Base-by-base conservation (phyloP, 2,329 filamentous ascomycete genomes). In the Cordyceps sp. region DNA sequence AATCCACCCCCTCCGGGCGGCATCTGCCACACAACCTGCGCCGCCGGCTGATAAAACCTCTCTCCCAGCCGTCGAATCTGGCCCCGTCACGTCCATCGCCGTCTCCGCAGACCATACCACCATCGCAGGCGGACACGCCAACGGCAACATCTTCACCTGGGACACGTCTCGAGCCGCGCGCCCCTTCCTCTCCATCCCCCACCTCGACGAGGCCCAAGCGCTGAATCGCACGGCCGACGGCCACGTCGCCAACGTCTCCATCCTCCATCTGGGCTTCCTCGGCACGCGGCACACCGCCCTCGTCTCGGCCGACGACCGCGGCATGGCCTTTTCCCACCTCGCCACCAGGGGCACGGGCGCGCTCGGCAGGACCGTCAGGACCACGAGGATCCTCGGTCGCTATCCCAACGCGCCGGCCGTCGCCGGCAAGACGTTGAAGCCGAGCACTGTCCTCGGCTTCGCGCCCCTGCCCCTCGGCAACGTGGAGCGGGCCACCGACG, bases 321-420 rank as follows among this genome's bases (percentile, higher is more conserved):
- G 92, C 15, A 98, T 98, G 92, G 88, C 90, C 1, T 98, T 98
- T 52, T 94, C 90, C 4, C 92, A 98, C 54, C 68, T 98, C 9
- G 92, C 90, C 9, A 93, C 84, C 9, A 69, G 92, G 44, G 92
- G 90, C 2, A 78, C 92, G 24, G 90, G 90, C 4, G 70, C 85
- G 17, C 67, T 98, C 16, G 85, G 79, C 6, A 72, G 90, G 35
- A 78, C 74, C 1, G 80, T 98, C 29, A 93, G 84, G 57, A 93
- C 84, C 0, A 88, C 81, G 3, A 71, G 92, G 37, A 86, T 98
- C 37, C 59, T 98, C 6, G 90, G 92, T 6, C 73, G 90, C 32
- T 98, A 98, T 56, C 88, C 88, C 1, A 69, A 82, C 39, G 64
- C 73, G 12, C 62, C 72, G 12, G 59, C 66, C n/a, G 62, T 63